Base-by-base conservation (phyloP, 768 basidiomycete genomes). In the Pleurotus eryngii region DNA sequence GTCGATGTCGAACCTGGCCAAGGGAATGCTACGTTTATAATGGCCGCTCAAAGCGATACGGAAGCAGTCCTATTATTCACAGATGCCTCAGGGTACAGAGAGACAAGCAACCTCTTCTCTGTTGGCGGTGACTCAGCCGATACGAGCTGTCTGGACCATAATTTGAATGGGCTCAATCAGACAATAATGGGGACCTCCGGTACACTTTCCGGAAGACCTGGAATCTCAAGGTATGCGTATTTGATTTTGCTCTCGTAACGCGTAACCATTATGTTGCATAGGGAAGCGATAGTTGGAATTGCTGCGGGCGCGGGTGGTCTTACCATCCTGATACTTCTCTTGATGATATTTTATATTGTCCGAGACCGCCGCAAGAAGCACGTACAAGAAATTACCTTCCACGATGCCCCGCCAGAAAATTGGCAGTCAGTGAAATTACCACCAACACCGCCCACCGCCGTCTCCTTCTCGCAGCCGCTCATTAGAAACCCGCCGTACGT, bases 251-350 rank as follows among this genome's bases (percentile, higher is more conserved):
- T 48, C 17, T 7, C 30, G 22, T 20, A 22, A 35, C 14, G 18
- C 20, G 22, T 27, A 49, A 20, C 37, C 56, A 38, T 42, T 1
- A 58, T 15, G 18, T 18, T 9, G 27, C 49, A 14, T 45, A 85
- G 80, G 59, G 67, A 67, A 20, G 71, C 77, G 8, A 70, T 81
- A 51, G 78, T 84, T 49, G 80, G 79, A 5, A 67, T 77, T 37
- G 70, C 76, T 38, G 66, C 75, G 37, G 79, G 74, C 35, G 74
- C 74, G n/a, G 70, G 66, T 27, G 65, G 50, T 35, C 20, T 74
- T 6, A 64, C 81, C 9, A 64, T 71, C n/a, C 38, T 78, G 4
- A 63, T 81, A 17, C 69, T 68, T 9, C 40, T 81, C n/a, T 66
- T 70, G 17, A 75, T 83, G 72, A 61, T 72, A 12, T 49, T 78